Base-by-base conservation (phyloP, 495 filamentous ascomycete species). In the Eremomyces bilateralis region DNA sequence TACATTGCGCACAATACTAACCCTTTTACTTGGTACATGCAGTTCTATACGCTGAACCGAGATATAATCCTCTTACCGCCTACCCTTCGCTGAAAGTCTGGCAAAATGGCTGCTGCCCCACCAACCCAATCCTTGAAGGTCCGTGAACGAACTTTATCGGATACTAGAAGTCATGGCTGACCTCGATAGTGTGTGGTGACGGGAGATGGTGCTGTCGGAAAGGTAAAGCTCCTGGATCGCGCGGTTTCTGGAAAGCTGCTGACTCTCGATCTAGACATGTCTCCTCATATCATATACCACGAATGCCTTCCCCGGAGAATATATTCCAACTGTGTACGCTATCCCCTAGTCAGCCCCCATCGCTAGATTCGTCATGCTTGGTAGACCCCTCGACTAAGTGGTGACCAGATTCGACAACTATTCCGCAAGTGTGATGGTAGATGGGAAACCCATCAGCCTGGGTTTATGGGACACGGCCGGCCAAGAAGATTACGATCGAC, bases 371-470 rank as follows among this genome's bases (percentile, higher is more conserved):
- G 24, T 8, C 24, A 27, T 6, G 24, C 24, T 27, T 27, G 24
- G 24, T 47, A 97, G 88, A n/a, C n/a, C n/a, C n/a, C n/a, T n/a
- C n/a, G n/a, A n/a, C n/a, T n/a, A n/a, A n/a, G n/a, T n/a, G n/a
- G n/a, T n/a, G n/a, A n/a, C n/a, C n/a, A n/a, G n/a, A 38, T 97
- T 97, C 53, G 88, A 97, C 51, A 97, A 97, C 59, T 97, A 97
- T 60, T 93, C 88, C 31, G 88, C 88, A 35, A 90, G 78, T 61
- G 88, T 97, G 19, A 92, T 92, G 80, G 88, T 97, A 30, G 88
- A 97, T 62, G 80, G 80, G 43, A 83, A 84, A 57, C 88, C 88
- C 24, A 91, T 97, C 55, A 93, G 83, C 57, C 60, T 97, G 44
- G 88, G 88, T 44, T 61, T 97, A 25, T 95, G 88, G 88, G 88